A percentile compares a stretch with the other conserved stretches of the same genome.
Evolutionary conservation across 2,329 filamentous ascomycete species (phyloP).

Genomic region (Fusarium sp.): DNA sequence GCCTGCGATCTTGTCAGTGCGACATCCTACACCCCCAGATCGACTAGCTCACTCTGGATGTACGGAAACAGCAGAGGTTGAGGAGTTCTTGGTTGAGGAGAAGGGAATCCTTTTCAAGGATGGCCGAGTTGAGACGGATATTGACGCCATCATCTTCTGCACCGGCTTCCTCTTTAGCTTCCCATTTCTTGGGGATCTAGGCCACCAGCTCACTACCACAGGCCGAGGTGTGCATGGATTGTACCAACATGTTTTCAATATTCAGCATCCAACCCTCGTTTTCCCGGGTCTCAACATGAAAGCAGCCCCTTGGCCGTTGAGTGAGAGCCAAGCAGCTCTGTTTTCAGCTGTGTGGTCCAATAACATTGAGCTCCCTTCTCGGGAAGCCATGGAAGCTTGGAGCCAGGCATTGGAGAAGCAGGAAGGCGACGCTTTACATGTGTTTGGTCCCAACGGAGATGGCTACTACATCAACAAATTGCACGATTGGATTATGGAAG

Average conservation of each 20-base stretch:
- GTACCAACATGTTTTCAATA: slow-evolving; percentile 83
- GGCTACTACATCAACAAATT: slow-evolving; percentile 75
- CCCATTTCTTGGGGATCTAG: slow-evolving; percentile 69
- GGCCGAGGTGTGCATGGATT: slow-evolving; percentile 76
- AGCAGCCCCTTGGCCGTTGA: slow-evolving; percentile 86
- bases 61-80: slow-evolving; percentile 66
- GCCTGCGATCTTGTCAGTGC: slow-evolving; percentile 73
- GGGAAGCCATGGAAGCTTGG: slow-evolving; percentile 74
- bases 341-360: slow-evolving; percentile 82
- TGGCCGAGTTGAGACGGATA: slow-evolving; percentile 68
- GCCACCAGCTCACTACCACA: slow-evolving; percentile 66
- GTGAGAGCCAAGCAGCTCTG: slow-evolving; percentile 81
- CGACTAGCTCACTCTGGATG: slow-evolving; percentile 56
- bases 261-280: slow-evolving; percentile 77
- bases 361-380: slow-evolving; percentile 69
- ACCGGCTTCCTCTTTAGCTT: slow-evolving; percentile 90
- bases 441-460: slow-evolving; percentile 56
- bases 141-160: slow-evolving; percentile 86
- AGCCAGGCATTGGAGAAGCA: slow-evolving; percentile 69
- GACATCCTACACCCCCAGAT: slow-evolving; percentile 57
- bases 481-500: slow-evolving; percentile 66
- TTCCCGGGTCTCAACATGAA: slow-evolving; percentile 81
- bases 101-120: slow-evolving; percentile 73
- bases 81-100: slow-evolving; percentile 61
- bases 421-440: slow-evolving; percentile 45